Percentiles rank a stretch among this genome's conserved stretches.
phyloP scores from a whole-genome alignment of 2,329 filamentous ascomycete genomes.

The Fusarium sp. region DNA sequence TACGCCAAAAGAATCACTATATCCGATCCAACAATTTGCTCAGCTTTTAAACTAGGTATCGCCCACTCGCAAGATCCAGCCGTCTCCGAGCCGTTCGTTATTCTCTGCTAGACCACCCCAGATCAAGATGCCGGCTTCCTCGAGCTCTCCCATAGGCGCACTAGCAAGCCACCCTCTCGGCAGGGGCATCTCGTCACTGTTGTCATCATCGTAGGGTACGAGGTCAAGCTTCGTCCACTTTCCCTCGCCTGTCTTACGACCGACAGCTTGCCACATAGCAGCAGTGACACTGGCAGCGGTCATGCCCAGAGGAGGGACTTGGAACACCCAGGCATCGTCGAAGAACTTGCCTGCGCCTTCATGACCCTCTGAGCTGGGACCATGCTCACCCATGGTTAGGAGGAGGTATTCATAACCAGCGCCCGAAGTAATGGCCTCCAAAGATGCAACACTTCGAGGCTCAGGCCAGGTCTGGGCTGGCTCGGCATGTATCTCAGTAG shows the following conservation, averaged over 20 bases:
- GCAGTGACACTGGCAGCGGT: slow-evolving; percentile 68
- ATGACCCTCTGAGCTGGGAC: slow-evolving; percentile 63
- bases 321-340: slow-evolving; percentile 74
- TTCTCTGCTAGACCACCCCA: slow-evolving; percentile 70
- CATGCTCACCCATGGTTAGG: slow-evolving; percentile 70
- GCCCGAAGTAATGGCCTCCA: slow-evolving; percentile 69
- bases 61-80: slow-evolving; percentile 73
- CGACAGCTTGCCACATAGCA: slow-evolving; percentile 66
- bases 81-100: slow-evolving; percentile 68
- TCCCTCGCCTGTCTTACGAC: slow-evolving; percentile 68
- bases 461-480: slow-evolving; percentile 62
- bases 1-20: slow-evolving; percentile 29
- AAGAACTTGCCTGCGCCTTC: slow-evolving; percentile 67
- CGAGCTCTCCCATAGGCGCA: slow-evolving; percentile 68
- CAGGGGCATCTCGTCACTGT: slow-evolving; percentile 62
- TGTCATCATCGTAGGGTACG: slow-evolving; percentile 65
- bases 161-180: slow-evolving; percentile 70
- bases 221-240: slow-evolving; percentile 66
- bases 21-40: slow-evolving; percentile 15
- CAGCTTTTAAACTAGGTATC: slow-evolving; percentile 31
- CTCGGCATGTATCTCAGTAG: slow-evolving; percentile 54
- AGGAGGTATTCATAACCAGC: slow-evolving; percentile 73
- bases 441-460: slow-evolving; percentile 64
- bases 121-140: slow-evolving; percentile 70
- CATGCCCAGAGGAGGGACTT: slow-evolving; percentile 68